phyloP scores from a whole-genome alignment of 1,284 basidiomycete genomes.

The Fistulina hepatica region DNA sequence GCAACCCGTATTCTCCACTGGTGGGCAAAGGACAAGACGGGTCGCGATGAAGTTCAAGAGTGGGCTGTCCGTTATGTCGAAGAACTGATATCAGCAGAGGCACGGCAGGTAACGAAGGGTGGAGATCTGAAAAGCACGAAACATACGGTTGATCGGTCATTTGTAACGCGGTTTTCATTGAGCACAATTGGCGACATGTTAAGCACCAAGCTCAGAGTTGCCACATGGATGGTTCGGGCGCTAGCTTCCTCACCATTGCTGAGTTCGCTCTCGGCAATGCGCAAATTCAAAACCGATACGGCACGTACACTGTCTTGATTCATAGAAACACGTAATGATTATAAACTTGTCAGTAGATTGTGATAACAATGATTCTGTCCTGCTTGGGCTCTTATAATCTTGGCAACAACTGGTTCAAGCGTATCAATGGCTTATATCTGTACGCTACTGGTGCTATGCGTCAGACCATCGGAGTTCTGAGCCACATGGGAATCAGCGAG shows the following conservation, averaged over 20 bases:
- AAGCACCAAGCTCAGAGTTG: slow-evolving; percentile 1
- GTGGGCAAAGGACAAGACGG: slow-evolving; percentile 11
- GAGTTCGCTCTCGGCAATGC: no score
- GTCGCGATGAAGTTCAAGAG: slow-evolving; percentile 1
- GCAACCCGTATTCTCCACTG: slow-evolving; percentile 13
- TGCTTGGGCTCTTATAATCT: slow-evolving; percentile 23
- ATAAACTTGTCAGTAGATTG: slow-evolving; percentile 5
- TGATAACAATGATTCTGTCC: slow-evolving; percentile 11
- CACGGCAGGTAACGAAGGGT: no score
- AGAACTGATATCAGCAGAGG: no score
- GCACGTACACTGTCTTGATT: neutral
- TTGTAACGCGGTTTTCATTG: no score
- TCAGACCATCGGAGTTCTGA: slow-evolving; percentile 21
- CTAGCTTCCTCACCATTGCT: slow-evolving; percentile 5
- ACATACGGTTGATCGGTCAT: neutral
- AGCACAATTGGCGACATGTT: no score
- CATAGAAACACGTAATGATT: neutral
- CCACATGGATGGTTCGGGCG: neutral
- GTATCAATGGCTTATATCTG: slow-evolving; percentile 23
- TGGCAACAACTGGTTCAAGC: slow-evolving; percentile 20
- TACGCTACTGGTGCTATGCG: slow-evolving; percentile 22
- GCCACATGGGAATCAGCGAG: slow-evolving; percentile 17
- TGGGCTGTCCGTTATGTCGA: slow-evolving; percentile 13
- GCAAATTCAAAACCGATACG: neutral
- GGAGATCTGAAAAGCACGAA: slow-evolving; percentile 6